These are phyloP conservation scores for Carpinus fangiana DNA, from an alignment of 306 rosid genomes.

Conservation along the genomic window DNA sequence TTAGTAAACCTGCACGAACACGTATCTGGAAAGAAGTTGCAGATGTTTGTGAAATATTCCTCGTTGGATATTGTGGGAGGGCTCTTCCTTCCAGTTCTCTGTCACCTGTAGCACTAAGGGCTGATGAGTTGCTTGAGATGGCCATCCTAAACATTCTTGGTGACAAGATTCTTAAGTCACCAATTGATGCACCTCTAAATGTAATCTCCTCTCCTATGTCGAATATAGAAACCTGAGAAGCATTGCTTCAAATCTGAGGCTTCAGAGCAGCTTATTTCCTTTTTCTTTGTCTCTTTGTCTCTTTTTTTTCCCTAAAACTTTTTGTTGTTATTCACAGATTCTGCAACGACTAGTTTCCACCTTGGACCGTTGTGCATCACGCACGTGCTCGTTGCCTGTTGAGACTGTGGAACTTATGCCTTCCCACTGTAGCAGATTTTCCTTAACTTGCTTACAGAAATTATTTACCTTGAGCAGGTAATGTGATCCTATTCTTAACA, in stretches of 20 bases:
- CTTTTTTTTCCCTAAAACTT: conserved; percentile 17
- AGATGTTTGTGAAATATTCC: conserved; percentile 88
- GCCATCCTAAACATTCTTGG: conserved; percentile 74
- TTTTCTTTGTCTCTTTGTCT: conserved; percentile 3
- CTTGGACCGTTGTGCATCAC: conserved; percentile 94
- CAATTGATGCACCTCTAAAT: conserved; percentile 73
- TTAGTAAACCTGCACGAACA: conserved; percentile 69
- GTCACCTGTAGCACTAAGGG: conserved; percentile 55
- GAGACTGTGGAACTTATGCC: conserved; percentile 97
- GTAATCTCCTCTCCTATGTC: conserved; percentile 51
- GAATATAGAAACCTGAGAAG: not conserved
- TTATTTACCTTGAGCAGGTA: conserved; percentile 93
- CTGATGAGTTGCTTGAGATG: conserved; percentile 90
- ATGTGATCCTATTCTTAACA: conserved; percentile 18
- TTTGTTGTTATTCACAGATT: conserved; percentile 50
- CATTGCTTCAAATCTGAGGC: not conserved
- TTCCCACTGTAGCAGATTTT: conserved; percentile 88
- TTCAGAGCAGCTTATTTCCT: not conserved
- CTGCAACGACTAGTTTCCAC: conserved; percentile 75
- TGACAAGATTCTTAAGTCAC: conserved; percentile 69
- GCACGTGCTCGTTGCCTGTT: conserved; percentile 89
- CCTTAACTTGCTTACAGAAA: conserved; percentile 87
- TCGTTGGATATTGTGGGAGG: conserved; percentile 93
- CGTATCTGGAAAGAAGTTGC: conserved; percentile 97
- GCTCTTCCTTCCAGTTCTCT: conserved; percentile 85